Conservation (phyloP, 345 rosid genomes). For the Turritis glabra region DNA sequence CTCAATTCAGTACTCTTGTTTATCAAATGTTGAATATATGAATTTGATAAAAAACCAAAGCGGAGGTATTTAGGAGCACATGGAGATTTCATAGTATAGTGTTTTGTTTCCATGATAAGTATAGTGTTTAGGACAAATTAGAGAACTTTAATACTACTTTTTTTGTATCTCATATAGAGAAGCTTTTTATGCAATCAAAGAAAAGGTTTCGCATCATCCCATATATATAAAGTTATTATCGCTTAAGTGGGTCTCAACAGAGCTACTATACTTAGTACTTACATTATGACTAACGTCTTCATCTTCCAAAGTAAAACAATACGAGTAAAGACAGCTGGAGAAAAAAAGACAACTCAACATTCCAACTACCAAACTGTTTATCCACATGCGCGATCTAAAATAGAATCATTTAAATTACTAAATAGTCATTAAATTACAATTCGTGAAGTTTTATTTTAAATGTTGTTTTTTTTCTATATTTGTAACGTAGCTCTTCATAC, state of each 20-base stretch:
- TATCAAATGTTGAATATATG: neutral
- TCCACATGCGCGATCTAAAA: neutral
- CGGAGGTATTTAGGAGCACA: neutral
- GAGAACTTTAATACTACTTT: neutral
- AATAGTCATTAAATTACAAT: too few species aligned
- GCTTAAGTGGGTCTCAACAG: neutral
- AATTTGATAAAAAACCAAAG: neutral
- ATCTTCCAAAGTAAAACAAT: neutral
- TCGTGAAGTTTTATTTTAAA: too few species aligned
- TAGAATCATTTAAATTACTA: neutral
- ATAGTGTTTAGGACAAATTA: neutral
- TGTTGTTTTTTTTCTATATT: too few species aligned
- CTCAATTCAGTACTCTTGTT: neutral
- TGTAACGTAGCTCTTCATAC: too few species aligned
- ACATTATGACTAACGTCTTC: neutral
- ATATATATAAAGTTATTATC: neutral
- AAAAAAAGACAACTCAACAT: neutral
- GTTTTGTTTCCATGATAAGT: neutral
- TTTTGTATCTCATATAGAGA: neutral
- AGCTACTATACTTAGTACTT: neutral
- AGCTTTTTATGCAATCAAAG: slow-evolving; percentile 3
- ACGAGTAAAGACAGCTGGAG: neutral
- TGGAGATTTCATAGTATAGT: neutral
- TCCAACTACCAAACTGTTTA: slow-evolving; percentile 17
- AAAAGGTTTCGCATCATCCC: neutral